These are phyloP conservation scores for Populus hybrid DNA, from an alignment of 441 rosid species.

Conservation along the genomic window DNA sequence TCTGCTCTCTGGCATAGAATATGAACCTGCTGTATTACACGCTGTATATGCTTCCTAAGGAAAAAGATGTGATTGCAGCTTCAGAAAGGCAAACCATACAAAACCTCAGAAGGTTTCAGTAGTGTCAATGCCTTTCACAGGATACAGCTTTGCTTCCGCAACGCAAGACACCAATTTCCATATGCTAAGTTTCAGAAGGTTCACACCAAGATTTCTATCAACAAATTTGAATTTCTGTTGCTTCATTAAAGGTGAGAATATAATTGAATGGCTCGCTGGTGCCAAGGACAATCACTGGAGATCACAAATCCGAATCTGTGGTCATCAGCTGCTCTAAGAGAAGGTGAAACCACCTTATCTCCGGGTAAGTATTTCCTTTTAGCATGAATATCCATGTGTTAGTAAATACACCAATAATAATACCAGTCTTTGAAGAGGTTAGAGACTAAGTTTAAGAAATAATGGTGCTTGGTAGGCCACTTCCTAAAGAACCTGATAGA, in stretches of 20 bases:
- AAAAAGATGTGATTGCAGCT: neutral
- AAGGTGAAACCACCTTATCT: neutral
- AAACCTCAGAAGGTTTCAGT: neutral
- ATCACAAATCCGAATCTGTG: no score
- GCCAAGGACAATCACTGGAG: neutral
- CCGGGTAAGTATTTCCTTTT: neutral
- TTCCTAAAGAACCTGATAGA: neutral
- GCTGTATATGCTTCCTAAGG: neutral
- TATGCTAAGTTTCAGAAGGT: neutral
- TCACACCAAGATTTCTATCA: neutral
- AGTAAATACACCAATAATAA: neutral
- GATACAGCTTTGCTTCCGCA: neutral
- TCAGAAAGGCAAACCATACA: conserved; percentile 1
- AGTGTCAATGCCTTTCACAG: neutral
- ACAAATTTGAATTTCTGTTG: neutral
- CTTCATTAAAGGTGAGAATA: neutral
- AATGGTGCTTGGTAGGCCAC: neutral
- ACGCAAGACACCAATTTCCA: neutral
- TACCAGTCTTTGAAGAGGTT: neutral
- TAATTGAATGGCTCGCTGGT: neutral
- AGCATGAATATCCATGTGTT: neutral
- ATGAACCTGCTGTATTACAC: neutral
- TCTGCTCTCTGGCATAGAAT: neutral
- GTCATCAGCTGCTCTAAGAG: no score
- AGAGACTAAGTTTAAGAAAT: neutral